Conservation (phyloP, 2,329 filamentous ascomycete species). For the Cercospora brassicicola region DNA sequence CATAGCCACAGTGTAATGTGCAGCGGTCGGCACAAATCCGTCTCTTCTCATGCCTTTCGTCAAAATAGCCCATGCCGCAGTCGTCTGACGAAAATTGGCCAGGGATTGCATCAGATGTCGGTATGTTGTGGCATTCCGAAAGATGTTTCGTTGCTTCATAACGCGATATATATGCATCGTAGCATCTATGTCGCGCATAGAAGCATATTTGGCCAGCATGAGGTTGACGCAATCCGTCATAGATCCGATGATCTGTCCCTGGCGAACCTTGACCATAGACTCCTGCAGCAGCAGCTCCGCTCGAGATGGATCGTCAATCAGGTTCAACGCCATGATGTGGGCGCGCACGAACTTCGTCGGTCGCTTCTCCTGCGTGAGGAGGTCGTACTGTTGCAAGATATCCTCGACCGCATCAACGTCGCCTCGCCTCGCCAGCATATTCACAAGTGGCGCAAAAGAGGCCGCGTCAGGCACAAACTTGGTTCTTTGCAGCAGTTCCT, state of each 20-base stretch:
- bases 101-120: slow-evolving; percentile 62
- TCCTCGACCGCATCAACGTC: slow-evolving; percentile 69
- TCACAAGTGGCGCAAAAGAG: slow-evolving; percentile 73
- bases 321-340: slow-evolving; percentile 63
- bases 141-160: slow-evolving; percentile 56
- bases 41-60: slow-evolving; percentile 53
- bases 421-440: slow-evolving; percentile 67
- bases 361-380: slow-evolving; percentile 53
- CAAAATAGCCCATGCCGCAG: slow-evolving; percentile 57
- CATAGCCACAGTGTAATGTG: slow-evolving; percentile 58
- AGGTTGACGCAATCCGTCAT: slow-evolving; percentile 74
- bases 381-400: slow-evolving; percentile 62
- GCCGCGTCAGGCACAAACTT: slow-evolving; percentile 57
- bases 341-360: slow-evolving; percentile 61
- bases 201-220: slow-evolving; percentile 68
- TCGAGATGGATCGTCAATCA: slow-evolving; percentile 48
- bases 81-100: slow-evolving; percentile 53
- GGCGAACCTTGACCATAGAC: slow-evolving; percentile 46
- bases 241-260: slow-evolving; percentile 52
- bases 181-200: slow-evolving; percentile 59
- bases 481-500: slow-evolving; percentile 54
- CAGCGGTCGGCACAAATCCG: slow-evolving; percentile 46
- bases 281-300: slow-evolving; percentile 57
- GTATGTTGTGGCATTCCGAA: slow-evolving; percentile 59
- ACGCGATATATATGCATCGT: slow-evolving; percentile 55